These are phyloP conservation scores for Trichothecium roseum DNA, from an alignment of 2,329 filamentous ascomycete species.

Conservation along the genomic window DNA sequence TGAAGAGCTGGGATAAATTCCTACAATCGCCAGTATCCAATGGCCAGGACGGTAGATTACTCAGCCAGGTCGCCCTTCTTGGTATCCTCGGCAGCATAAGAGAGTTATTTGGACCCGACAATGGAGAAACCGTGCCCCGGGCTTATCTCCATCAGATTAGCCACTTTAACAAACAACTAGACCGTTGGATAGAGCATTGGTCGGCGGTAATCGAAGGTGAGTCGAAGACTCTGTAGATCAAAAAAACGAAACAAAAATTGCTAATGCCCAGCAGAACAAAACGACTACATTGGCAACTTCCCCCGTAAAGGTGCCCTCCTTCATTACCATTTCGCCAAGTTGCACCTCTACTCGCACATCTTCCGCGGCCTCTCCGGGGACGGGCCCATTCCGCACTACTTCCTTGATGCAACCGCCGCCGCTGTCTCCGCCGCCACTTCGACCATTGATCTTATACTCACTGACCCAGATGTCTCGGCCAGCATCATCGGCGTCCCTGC, in stretches of 20 bases:
- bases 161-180: conserved; percentile 20
- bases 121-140: conserved; percentile 36
- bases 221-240: conserved; percentile 1
- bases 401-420: conserved; percentile 20
- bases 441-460: conserved; percentile 32
- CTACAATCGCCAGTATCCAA: conserved; percentile 39
- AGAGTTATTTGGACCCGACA: conserved; percentile 45
- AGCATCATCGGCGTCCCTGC: conserved; percentile 34
- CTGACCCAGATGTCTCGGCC: conserved; percentile 28
- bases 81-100: conserved; percentile 45
- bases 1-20: conserved; percentile 47
- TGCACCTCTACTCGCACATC: conserved; percentile 30
- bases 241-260: not conserved
- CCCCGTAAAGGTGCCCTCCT: conserved; percentile 27
- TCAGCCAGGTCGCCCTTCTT: conserved; percentile 48
- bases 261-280: conserved; percentile 19
- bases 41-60: conserved; percentile 42
- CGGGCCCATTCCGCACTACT: conserved; percentile 20
- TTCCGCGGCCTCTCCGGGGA: conserved; percentile 26
- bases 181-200: conserved; percentile 27
- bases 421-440: conserved; percentile 27
- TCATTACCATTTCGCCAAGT: conserved; percentile 30
- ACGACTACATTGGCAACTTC: conserved; percentile 26
- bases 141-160: conserved; percentile 37
- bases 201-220: conserved; percentile 17